Evolutionary conservation across 2,329 filamentous ascomycete genomes (phyloP).

Genomic region (Nannizziopsis arthrosporioides): DNA sequence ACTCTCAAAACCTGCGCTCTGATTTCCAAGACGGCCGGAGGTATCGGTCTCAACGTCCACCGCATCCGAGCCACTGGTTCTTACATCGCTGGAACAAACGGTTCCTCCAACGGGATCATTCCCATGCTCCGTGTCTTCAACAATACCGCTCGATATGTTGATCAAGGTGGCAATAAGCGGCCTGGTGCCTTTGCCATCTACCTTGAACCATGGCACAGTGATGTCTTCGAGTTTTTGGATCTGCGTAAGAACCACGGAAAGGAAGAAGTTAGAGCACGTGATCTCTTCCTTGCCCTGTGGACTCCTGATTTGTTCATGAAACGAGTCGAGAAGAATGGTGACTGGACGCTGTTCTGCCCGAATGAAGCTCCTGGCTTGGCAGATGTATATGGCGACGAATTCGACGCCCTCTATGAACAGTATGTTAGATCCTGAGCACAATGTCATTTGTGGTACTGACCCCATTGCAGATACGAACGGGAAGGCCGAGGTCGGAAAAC

Average conservation of each 20-base stretch:
- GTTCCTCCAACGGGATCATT: conserved; percentile 91
- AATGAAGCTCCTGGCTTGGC: conserved; percentile 91
- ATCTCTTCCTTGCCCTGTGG: conserved; percentile 96
- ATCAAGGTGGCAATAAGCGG: conserved; percentile 98
- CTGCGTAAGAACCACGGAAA: conserved; percentile 99
- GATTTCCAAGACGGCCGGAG: conserved; percentile 99
- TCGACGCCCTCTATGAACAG: conserved; percentile 79
- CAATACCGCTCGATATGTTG: conserved; percentile 97
- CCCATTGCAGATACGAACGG: conserved; percentile 57
- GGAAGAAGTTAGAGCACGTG: conserved; percentile 91
- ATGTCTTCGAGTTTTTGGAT: conserved; percentile 95
- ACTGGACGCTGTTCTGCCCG: conserved; percentile 97
- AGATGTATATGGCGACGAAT: conserved; percentile 95
- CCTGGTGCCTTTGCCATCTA: conserved; percentile 98
- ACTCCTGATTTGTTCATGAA: conserved; percentile 99
- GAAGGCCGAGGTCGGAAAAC: conserved; percentile 81
- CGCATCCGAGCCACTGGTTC: conserved; percentile 94
- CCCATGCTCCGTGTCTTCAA: conserved; percentile 99
- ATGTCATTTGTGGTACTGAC: conserved; percentile 11
- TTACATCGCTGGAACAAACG: conserved; percentile 96
- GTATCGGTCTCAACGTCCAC: conserved; percentile 93
- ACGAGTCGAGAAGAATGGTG: conserved; percentile 89
- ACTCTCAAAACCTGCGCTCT: conserved; percentile 98
- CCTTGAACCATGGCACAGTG: conserved; percentile 96
- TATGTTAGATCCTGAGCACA: conserved; percentile 17